Base-by-base conservation (phyloP, 805 yeast genomes). In the Nakazawaea laoshanensis region DNA sequence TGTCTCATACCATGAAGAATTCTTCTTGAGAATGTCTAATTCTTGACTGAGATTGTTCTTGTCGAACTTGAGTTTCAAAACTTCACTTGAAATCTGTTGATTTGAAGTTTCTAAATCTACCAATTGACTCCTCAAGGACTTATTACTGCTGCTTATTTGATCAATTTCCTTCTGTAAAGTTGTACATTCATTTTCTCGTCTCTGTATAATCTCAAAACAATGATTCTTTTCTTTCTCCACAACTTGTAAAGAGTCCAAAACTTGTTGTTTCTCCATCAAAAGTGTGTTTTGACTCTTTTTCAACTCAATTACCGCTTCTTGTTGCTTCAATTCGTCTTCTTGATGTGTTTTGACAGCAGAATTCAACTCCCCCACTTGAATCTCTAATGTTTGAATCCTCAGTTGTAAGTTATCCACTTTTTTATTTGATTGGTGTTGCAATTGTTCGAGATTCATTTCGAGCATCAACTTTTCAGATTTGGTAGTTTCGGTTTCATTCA, bases 391-490 rank as follows among this genome's bases (percentile, higher is more conserved):
- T 3, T 40, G 42, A 2, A 57, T 28, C 28, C 61, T 61, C 5
- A 33, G 39, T 20, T 53, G 56, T 29, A 64, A 39, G 1, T 47
- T 22, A 10, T 56, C 62, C 5, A 52, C 35, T 31, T 53, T 61
- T 35, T 53, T 58, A 7, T 44, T 36, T 1, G 50, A 45, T 1
- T 60, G 37, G 24, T 59, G 63, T 14, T 56, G 55, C 12, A 51
- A 40, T 33, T 63, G 69, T 34, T 67, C 71, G 12, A 58, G 46
- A n/a, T 55, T 53, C 9, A 66, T 54, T 36, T 57, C 61, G 19
- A 60, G 25, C 3, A 57, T 44, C 29, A 60, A 35, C 30, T 56
- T 59, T 28, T 57, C 59, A 1, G 70, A 59, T 36, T 55, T 52
- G 25, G 65, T 31, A 7, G 49, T 48, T 20, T 61, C 53, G 27